Conservation (phyloP, 768 basidiomycete species). For the Russula virescens region DNA sequence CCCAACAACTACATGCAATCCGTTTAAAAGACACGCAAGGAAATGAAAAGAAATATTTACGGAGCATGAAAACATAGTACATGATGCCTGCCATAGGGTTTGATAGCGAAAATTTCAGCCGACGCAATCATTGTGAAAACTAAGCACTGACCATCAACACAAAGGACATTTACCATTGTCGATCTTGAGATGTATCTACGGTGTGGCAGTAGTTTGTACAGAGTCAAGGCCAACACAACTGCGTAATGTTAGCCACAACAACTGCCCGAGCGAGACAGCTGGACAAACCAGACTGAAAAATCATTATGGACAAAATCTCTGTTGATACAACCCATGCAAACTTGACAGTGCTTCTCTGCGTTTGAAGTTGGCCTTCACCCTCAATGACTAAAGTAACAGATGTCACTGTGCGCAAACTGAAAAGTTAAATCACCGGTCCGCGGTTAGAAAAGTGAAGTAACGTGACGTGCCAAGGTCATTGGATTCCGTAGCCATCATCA, state of each 20-base stretch:
- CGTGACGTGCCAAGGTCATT: neutral
- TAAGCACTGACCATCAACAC: constrained; percentile 10
- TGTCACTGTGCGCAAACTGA: neutral
- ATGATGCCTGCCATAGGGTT: constrained; percentile 17
- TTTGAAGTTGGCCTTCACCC: neutral
- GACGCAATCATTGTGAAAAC: neutral
- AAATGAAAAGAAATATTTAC: neutral
- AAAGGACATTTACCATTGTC: constrained; percentile 14
- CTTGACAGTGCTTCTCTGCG: neutral
- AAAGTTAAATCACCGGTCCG: neutral
- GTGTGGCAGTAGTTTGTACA: constrained; percentile 11
- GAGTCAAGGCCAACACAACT: constrained; percentile 15
- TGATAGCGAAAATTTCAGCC: neutral
- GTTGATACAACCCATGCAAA: neutral
- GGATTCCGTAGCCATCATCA: neutral
- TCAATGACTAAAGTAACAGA: neutral
- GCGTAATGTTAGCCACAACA: neutral
- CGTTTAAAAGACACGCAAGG: neutral
- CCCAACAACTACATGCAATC: constrained; percentile 4
- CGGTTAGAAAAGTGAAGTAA: too few species aligned
- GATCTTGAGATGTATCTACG: neutral
- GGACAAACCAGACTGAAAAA: constrained; percentile 14
- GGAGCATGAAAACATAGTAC: constrained; percentile 22
- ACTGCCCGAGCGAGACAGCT: neutral
- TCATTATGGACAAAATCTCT: neutral